A percentile compares a stretch with the other conserved stretches of the same genome.
Conservation (phyloP, 192 early-diverging fungal genomes). For the Umbelopsis ramanniana region DNA sequence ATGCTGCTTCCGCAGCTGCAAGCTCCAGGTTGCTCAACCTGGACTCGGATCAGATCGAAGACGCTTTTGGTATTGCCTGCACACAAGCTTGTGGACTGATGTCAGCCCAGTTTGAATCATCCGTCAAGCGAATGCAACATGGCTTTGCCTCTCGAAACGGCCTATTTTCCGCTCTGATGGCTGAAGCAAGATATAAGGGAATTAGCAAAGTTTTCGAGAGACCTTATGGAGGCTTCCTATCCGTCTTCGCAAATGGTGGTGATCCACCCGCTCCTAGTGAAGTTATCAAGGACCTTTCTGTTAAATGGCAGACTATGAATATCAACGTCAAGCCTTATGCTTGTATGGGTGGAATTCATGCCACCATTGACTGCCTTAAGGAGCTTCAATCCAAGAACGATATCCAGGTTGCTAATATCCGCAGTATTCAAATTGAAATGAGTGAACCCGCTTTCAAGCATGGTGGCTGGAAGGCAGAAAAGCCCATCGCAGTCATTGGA, state of each 20-base stretch:
- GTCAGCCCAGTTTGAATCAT: conserved; percentile 31
- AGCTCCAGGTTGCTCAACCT: conserved; percentile 22
- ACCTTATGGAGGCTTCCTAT: conserved; percentile 22
- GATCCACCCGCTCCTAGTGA: background rate
- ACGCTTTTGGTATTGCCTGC: conserved; percentile 31
- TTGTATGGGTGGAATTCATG: conserved; percentile 29
- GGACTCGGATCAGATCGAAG: conserved; percentile 17
- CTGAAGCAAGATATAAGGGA: conserved; percentile 25
- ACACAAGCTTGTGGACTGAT: conserved; percentile 25
- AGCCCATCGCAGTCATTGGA: conserved; percentile 20
- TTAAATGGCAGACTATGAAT: conserved; percentile 22
- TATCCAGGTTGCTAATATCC: background rate
- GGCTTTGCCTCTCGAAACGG: conserved; percentile 29
- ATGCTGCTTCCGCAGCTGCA: conserved; percentile 29
- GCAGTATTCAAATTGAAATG: conserved; percentile 21
- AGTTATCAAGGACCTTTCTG: conserved; percentile 13
- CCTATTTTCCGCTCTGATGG: conserved; percentile 25
- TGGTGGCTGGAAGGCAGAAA: conserved; percentile 23
- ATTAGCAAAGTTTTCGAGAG: conserved; percentile 28
- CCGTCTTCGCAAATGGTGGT: conserved; percentile 18
- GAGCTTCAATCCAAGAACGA: conserved; percentile 4
- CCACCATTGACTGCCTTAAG: conserved; percentile 30
- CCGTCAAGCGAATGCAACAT: conserved; percentile 31
- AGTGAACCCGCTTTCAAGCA: conserved; percentile 17
- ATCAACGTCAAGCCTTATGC: conserved; percentile 28